phyloP scores from a whole-genome alignment of 164 flowering plant genomes.

The Hamamelis virginiana region DNA sequence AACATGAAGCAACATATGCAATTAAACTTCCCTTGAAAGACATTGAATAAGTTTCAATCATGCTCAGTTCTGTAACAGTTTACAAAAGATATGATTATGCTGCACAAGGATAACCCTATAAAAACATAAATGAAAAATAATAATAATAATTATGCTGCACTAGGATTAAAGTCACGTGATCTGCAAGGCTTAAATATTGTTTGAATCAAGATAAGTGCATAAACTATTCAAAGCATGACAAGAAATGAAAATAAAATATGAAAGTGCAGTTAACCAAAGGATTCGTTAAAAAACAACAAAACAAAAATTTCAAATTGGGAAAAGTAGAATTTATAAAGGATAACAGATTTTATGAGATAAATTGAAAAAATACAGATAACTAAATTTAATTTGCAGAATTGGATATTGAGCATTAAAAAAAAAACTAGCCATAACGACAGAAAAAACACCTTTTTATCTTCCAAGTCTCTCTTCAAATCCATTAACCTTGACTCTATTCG shows the following conservation, averaged over 20 bases:
- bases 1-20: not conserved
- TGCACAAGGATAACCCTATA: too few relatives aligned
- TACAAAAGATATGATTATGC: not conserved
- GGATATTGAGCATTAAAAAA: not conserved
- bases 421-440: not conserved
- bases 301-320: too few relatives aligned
- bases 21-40: not conserved
- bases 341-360: too few relatives aligned
- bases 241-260: not conserved
- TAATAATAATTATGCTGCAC: not conserved
- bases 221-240: not conserved
- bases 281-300: too few relatives aligned
- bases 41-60: not conserved
- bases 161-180: too few relatives aligned
- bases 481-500: constrained; percentile 53
- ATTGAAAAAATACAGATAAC: too few relatives aligned
- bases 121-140: too few relatives aligned
- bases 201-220: not conserved
- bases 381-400: not conserved
- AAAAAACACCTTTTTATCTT: constrained; percentile 68
- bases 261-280: not conserved
- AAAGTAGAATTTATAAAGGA: too few relatives aligned
- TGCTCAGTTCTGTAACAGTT: not conserved
- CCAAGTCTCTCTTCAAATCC: constrained; percentile 67
- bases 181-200: too few relatives aligned